Evolutionary conservation across 1,139 yeast genomes (phyloP).

Genomic region (Hansenula lynferdii): DNA sequence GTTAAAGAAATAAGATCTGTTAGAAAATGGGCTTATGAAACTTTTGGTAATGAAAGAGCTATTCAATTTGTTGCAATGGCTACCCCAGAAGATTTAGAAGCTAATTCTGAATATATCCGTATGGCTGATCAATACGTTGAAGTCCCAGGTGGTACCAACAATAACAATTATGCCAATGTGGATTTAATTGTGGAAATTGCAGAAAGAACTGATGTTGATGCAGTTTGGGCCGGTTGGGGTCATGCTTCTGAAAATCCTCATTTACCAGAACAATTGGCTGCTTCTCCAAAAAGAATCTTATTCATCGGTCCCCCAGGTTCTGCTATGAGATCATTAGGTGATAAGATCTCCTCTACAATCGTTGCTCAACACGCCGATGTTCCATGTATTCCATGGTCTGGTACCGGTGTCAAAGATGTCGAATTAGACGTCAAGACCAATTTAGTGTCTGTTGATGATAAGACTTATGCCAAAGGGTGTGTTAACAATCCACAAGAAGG

Average conservation of each 20-base stretch:
- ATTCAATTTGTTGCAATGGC: slow-evolving; percentile 98
- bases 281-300: slow-evolving; percentile 80
- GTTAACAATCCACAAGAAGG: slow-evolving; percentile 87
- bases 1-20: slow-evolving; percentile 96
- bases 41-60: slow-evolving; percentile 92
- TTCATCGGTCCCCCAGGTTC: slow-evolving; percentile 98
- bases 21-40: slow-evolving; percentile 98
- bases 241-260: slow-evolving; percentile 98
- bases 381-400: slow-evolving; percentile 99
- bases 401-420: slow-evolving; percentile 91
- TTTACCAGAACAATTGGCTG: slow-evolving; percentile 89
- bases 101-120: slow-evolving; percentile 95
- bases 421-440: slow-evolving; percentile 59
- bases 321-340: slow-evolving; percentile 99
- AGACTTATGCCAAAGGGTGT: slow-evolving; percentile 82
- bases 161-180: slow-evolving; percentile 96
- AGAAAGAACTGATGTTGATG: slow-evolving; percentile 93
- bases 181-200: slow-evolving; percentile 96
- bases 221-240: slow-evolving; percentile 99
- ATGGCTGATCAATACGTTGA: slow-evolving; percentile 99
- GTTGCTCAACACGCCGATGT: slow-evolving; percentile 98
- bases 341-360: slow-evolving; percentile 93
- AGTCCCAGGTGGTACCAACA: slow-evolving; percentile 99
- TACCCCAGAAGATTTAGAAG: slow-evolving; percentile 95
- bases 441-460: slow-evolving; percentile 85